A percentile compares a stretch with the other conserved stretches of the same genome.
phyloP scores from a whole-genome alignment of 208 protist species.

The Trypanosoma lewisi region DNA sequence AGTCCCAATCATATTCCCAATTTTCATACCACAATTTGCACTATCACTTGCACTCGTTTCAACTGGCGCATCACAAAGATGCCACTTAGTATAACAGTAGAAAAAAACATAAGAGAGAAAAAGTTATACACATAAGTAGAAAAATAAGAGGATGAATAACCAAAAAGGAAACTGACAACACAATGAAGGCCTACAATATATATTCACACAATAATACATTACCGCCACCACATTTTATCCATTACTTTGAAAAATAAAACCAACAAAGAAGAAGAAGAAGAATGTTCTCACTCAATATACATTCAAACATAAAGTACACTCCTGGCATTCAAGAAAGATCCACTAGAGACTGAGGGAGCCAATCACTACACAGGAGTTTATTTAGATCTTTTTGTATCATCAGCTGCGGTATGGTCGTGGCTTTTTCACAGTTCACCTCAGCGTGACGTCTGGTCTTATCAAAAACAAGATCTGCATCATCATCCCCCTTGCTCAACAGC shows the following conservation, averaged over 20 bases:
- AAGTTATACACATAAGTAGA: not conserved
- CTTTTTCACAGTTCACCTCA: conserved; percentile 69
- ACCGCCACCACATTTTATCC: too few species aligned
- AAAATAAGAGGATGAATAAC: not conserved
- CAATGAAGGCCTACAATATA: too few species aligned
- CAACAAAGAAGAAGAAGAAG: not conserved
- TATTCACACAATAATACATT: too few species aligned
- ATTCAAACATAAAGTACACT: not conserved
- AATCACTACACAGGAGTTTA: conserved; percentile 37
- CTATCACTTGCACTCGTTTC: conserved; percentile 8
- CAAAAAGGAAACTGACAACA: not conserved
- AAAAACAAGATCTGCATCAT: conserved; percentile 34
- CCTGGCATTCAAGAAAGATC: conserved; percentile 16
- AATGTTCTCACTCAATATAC: not conserved
- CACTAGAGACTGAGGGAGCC: conserved; percentile 52
- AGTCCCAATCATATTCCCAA: not conserved
- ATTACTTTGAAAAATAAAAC: conserved; percentile 7
- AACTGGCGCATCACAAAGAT: not conserved
- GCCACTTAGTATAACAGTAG: not conserved
- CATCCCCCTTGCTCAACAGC: conserved; percentile 37
- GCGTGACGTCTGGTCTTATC: conserved; percentile 44
- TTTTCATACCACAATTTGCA: not conserved
- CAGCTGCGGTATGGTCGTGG: conserved; percentile 57
- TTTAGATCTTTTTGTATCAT: conserved; percentile 56
- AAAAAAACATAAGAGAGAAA: conserved; percentile 5